These are phyloP conservation scores for Huntiella abstrusa DNA, from an alignment of 2,329 filamentous ascomycete species.

Conservation along the genomic window DNA sequence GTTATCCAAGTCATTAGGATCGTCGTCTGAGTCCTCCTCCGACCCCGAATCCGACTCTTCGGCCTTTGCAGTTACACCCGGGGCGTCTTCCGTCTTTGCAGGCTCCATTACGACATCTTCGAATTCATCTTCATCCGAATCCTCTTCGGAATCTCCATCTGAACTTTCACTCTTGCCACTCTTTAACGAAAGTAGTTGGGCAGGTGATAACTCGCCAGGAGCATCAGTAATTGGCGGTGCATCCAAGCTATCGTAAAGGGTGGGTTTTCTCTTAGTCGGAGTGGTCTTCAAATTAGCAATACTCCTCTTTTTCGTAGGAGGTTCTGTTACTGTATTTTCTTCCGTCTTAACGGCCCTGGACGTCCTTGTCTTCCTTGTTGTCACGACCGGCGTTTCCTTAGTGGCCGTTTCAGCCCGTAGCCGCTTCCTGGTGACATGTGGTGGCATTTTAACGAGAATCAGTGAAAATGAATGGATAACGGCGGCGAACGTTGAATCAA, in stretches of 20 bases:
- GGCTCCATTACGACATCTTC: constrained; percentile 21
- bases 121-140: constrained; percentile 20
- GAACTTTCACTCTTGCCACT: constrained; percentile 18
- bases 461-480: not conserved
- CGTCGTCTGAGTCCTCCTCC: constrained; percentile 35
- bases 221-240: constrained; percentile 23
- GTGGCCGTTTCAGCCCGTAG: constrained; percentile 21
- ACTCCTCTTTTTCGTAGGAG: not conserved
- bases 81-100: not conserved
- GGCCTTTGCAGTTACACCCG: not conserved
- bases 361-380: not conserved
- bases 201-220: not conserved
- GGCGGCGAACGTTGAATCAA: not conserved
- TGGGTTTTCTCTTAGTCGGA: constrained; percentile 29
- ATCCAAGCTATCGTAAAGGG: constrained; percentile 43
- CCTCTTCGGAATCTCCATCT: constrained; percentile 29
- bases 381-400: not conserved
- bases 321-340: not conserved
- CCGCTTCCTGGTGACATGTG: constrained; percentile 48
- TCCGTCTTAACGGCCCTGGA: constrained; percentile 13
- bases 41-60: constrained; percentile 18
- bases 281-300: not conserved
- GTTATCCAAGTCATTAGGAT: constrained; percentile 45
- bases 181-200: constrained; percentile 15
- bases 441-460: constrained; percentile 35